These are phyloP conservation scores for Sarocladium kiliense DNA, from an alignment of 2,329 filamentous ascomycete genomes.

Conservation along the genomic window DNA sequence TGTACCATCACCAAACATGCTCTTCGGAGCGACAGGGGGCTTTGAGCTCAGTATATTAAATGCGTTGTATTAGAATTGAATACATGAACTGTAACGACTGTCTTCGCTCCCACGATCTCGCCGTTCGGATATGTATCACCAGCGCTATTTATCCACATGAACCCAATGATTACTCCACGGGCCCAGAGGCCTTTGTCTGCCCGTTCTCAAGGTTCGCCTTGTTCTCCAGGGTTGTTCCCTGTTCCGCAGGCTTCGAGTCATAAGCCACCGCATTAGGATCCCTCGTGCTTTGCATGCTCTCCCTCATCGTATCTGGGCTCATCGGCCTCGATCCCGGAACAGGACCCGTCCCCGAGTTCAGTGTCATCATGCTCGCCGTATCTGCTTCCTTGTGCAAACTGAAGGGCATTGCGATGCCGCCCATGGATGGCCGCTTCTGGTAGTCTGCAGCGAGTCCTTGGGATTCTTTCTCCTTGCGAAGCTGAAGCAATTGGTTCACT, in stretches of 20 bases:
- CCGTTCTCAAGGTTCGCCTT: not conserved
- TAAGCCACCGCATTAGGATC: not conserved
- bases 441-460: conserved; percentile 43
- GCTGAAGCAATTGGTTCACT: conserved; percentile 37
- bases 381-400: conserved; percentile 58
- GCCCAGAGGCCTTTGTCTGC: not conserved
- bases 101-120: not conserved
- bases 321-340: conserved; percentile 26
- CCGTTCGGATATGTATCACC: not conserved
- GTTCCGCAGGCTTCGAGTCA: not conserved
- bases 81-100: conserved; percentile 5
- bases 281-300: not conserved
- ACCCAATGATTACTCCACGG: not conserved
- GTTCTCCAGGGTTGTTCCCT: not conserved
- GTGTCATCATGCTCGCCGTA: conserved; percentile 66
- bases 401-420: conserved; percentile 69
- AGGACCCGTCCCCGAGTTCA: conserved; percentile 39
- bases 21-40: not conserved
- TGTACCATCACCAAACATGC: conserved; percentile 5
- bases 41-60: not conserved
- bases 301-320: conserved; percentile 19
- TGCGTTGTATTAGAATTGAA: not conserved
- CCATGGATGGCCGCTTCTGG: conserved; percentile 61
- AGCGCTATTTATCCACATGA: not conserved
- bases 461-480: conserved; percentile 33